Conservation (phyloP, 208 protist species). For the Leishmania arabica region DNA sequence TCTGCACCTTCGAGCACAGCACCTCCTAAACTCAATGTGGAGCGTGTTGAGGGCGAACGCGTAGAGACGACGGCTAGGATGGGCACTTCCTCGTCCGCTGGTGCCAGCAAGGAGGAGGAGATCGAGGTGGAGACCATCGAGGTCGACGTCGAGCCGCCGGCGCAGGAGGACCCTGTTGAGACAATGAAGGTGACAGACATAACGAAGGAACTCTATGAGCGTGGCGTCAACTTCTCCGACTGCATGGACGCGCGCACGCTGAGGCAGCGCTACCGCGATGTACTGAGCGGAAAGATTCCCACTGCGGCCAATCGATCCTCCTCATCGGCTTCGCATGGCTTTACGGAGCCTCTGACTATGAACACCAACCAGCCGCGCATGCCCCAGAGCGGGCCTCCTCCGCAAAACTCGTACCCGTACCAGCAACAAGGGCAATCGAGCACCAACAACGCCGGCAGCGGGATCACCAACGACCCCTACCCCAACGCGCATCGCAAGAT, state of each 20-base stretch:
- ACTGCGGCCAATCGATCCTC: slow-evolving; percentile 6
- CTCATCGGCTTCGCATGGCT: slow-evolving; percentile 10
- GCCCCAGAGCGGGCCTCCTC: slow-evolving; percentile 31
- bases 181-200: slow-evolving; percentile 90
- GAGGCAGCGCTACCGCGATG: slow-evolving; percentile 85
- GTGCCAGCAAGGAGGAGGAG: slow-evolving; percentile 43
- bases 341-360: slow-evolving; percentile 32
- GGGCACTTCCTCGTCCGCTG: neutral
- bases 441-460: slow-evolving; percentile 55
- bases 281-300: slow-evolving; percentile 63
- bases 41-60: slow-evolving; percentile 81
- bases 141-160: slow-evolving; percentile 68
- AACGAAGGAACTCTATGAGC: slow-evolving; percentile 88
- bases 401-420: slow-evolving; percentile 34
- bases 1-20: slow-evolving; percentile 1
- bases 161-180: slow-evolving; percentile 47
- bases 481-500: slow-evolving; percentile 91
- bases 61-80: slow-evolving; percentile 20
- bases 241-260: slow-evolving; percentile 85
- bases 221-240: slow-evolving; percentile 89
- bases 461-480: slow-evolving; percentile 84
- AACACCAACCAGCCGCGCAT: slow-evolving; percentile 48
- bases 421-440: slow-evolving; percentile 46
- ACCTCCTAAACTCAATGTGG: slow-evolving; percentile 23
- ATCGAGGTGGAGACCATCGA: slow-evolving; percentile 89